Evolutionary conservation across 2,329 filamentous ascomycete species (phyloP).

Genomic region (Talaromyces sp.): DNA sequence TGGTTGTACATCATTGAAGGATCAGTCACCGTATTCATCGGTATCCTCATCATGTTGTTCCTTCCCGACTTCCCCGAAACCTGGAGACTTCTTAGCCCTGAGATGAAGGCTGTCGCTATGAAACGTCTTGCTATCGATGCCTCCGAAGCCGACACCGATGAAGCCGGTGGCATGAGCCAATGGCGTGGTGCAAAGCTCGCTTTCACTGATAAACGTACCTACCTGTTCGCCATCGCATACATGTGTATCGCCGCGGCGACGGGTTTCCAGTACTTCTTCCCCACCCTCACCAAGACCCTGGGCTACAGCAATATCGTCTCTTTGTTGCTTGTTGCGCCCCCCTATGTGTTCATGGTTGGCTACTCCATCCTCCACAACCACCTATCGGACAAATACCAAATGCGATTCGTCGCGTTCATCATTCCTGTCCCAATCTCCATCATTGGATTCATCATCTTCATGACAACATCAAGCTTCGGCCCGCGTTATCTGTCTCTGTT

Average conservation of each 20-base stretch:
- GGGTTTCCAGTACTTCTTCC: slow-evolving; percentile 58
- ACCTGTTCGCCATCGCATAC: slow-evolving; percentile 45
- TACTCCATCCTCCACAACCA: slow-evolving; percentile 46
- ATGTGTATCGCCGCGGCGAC: slow-evolving; percentile 49
- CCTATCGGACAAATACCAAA: slow-evolving; percentile 43
- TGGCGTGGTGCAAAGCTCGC: slow-evolving; percentile 51
- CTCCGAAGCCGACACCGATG: slow-evolving; percentile 48
- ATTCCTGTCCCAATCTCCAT: slow-evolving; percentile 53
- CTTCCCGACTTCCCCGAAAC: slow-evolving; percentile 45
- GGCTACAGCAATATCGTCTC: slow-evolving; percentile 47
- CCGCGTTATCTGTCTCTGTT: slow-evolving; percentile 56
- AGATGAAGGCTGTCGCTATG: slow-evolving; percentile 45
- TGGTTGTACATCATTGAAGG: slow-evolving; percentile 44
- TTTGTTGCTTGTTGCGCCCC: slow-evolving; percentile 51
- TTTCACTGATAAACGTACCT: slow-evolving; percentile 51
- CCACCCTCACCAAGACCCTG: slow-evolving; percentile 48
- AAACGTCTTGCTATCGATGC: slow-evolving; percentile 49
- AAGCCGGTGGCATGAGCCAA: slow-evolving; percentile 48
- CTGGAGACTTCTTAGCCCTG: slow-evolving; percentile 38
- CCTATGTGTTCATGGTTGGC: slow-evolving; percentile 54
- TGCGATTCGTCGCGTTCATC: slow-evolving; percentile 53
- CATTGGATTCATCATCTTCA: slow-evolving; percentile 53
- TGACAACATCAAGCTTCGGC: slow-evolving; percentile 51
- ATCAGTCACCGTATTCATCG: slow-evolving; percentile 33
- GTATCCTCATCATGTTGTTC: slow-evolving; percentile 31